Evolutionary conservation across 768 basidiomycete species (phyloP).

Genomic region (Kwoniella botswanensis): DNA sequence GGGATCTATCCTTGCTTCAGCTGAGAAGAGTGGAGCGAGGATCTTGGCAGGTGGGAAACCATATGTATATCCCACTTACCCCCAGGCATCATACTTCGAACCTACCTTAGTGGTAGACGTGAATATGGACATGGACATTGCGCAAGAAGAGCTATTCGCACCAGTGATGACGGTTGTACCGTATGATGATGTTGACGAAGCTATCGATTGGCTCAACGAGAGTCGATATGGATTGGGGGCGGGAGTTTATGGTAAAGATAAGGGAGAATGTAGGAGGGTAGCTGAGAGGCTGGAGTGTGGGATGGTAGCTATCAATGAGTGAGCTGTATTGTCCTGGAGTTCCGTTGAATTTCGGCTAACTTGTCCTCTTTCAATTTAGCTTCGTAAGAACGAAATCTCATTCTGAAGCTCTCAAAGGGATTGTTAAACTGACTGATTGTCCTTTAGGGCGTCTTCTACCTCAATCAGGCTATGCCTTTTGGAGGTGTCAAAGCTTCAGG

Average conservation of each 20-base stretch:
- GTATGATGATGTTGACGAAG: conserved; percentile 82
- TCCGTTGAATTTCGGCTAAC: conserved; percentile 65
- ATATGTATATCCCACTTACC: conserved; percentile 70
- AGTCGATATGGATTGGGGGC: conserved; percentile 91
- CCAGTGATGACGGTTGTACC: conserved; percentile 85
- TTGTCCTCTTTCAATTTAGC: background rate
- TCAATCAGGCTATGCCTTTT: conserved; percentile 89
- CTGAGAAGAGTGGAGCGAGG: conserved; percentile 71
- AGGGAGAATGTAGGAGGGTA: conserved; percentile 75
- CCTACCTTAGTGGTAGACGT: conserved; percentile 88
- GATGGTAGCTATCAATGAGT: conserved; percentile 98
- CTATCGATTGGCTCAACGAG: conserved; percentile 82
- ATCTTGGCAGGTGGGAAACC: conserved; percentile 70
- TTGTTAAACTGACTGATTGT: background rate
- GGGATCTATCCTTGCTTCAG: conserved; percentile 71
- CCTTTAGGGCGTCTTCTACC: conserved; percentile 55
- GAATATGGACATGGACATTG: conserved; percentile 71
- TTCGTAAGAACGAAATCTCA: conserved; percentile 24
- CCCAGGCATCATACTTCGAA: conserved; percentile 78
- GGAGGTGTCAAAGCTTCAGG: conserved; percentile 91
- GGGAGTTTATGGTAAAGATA: conserved; percentile 88
- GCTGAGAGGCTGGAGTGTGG: conserved; percentile 85
- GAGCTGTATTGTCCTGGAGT: conserved; percentile 59
- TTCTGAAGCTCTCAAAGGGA: background rate
- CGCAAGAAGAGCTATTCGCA: conserved; percentile 87